A percentile compares a stretch with the other conserved stretches of the same genome.
phyloP scores from a whole-genome alignment of 495 filamentous ascomycete species.

The Penicillium arizonense region DNA sequence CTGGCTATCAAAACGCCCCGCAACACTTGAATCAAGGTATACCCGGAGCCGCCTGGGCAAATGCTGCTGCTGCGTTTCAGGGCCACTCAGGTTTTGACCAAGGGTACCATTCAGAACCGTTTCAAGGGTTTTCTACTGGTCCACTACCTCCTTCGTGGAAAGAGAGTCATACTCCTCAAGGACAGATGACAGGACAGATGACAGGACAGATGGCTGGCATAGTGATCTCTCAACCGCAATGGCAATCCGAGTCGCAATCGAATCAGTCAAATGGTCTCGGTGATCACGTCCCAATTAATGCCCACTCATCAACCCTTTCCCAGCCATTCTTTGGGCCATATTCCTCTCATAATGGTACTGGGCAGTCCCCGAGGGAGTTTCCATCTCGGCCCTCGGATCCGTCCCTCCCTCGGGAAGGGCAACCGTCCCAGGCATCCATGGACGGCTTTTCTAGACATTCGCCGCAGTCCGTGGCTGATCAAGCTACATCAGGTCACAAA shows the following conservation, averaged over 20 bases:
- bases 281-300: neutral
- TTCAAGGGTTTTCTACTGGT: neutral
- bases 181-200: constrained; percentile 11
- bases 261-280: neutral
- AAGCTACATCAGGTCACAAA: neutral
- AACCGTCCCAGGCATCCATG: neutral
- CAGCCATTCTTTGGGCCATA: constrained; percentile 10
- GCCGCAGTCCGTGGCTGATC: neutral
- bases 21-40: neutral
- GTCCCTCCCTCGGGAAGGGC: neutral
- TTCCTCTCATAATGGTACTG: constrained; percentile 4
- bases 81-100: neutral
- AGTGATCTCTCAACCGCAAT: constrained; percentile 36
- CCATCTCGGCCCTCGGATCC: neutral
- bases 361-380: constrained; percentile 3
- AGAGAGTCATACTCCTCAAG: neutral
- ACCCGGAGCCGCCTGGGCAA: neutral
- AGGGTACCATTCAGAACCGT: neutral
- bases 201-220: constrained; percentile 45
- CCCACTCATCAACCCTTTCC: neutral
- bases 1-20: neutral
- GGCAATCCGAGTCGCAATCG: constrained; percentile 10
- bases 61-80: neutral
- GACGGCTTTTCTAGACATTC: neutral
- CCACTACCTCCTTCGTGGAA: neutral